These are phyloP conservation scores for Straminergon stramineum DNA, from an alignment of 225 moss, liverwort and hornwort species.

Conservation along the genomic window DNA sequence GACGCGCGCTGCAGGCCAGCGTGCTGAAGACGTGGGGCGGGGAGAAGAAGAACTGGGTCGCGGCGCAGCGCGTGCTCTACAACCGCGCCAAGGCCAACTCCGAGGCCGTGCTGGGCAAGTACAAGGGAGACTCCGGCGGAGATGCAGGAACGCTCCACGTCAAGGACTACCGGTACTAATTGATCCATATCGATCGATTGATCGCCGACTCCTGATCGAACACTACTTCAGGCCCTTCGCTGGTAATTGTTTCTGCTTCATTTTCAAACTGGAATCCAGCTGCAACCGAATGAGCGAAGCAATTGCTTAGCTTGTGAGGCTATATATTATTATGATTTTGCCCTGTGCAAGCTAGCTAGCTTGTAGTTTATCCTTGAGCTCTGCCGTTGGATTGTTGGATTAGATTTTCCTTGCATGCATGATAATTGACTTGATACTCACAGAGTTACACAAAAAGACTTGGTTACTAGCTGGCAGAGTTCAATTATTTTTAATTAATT, in stretches of 20 bases:
- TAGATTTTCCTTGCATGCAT: background rate
- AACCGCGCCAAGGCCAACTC: slow-evolving; percentile 49
- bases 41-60: slow-evolving; percentile 49
- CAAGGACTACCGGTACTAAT: slow-evolving; percentile 36
- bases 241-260: background rate
- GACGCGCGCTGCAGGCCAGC: slow-evolving; percentile 39
- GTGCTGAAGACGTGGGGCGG: slow-evolving; percentile 54
- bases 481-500: background rate
- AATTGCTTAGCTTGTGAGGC: background rate
- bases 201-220: background rate
- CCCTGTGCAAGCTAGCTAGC: background rate
- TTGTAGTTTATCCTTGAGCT: background rate
- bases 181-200: no score
- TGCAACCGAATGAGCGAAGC: background rate
- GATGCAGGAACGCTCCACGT: slow-evolving; percentile 41
- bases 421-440: background rate
- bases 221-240: background rate
- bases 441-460: background rate
- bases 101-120: slow-evolving; percentile 38
- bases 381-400: background rate
- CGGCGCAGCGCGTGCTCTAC: slow-evolving; percentile 44
- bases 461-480: background rate
- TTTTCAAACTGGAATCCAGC: background rate
- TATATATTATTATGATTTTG: no score
- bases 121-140: slow-evolving; percentile 50